Base-by-base conservation (phyloP, 371 early-diverging fungal species). In the Smittium mucronatum region DNA sequence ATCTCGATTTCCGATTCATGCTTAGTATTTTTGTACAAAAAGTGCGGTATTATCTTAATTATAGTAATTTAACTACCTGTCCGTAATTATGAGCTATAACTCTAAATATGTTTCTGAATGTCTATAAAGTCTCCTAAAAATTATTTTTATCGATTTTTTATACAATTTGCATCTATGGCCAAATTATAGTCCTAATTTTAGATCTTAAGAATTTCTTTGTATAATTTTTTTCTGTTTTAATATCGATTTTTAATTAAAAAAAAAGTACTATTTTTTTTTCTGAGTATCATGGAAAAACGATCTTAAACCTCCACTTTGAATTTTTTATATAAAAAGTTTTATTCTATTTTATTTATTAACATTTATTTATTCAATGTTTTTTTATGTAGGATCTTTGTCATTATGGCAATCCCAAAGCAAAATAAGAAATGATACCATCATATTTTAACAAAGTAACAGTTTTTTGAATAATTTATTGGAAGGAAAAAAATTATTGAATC, bases 81-180 rank as follows among this genome's bases (percentile, higher is more conserved):
- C 59, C 5, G 59, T 21, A 28, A 59, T 59, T n/a, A 11, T 59
- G 5, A 59, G 59, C 59, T 28, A 59, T 28, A 26, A 59, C 26
- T 28, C 59, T 2, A n/a, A n/a, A 28, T 59, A 59, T 28, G 59
- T 59, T 59, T 59, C 59, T 59, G 59, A 59, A n/a, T 59, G 59
- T 26, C 26, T 59, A 5, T 59, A 11, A n/a, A n/a, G 26, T 59
- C 26, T 59, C 2, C 2, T 59, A 5, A 59, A 28, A 28, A 28
- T 21, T 26, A 5, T 2, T 2, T 59, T 59, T 26, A n/a, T 59
- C 2, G 59, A 28, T 59, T 5, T 5, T 21, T 59, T 59, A 21
- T n/a, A 5, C 26, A 15, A 28, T 26, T 2, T 59, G 5, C 59
- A 59, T 28, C 28, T 59, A 28, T 59, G 59, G 59, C 26, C 59